Evolutionary conservation across 2,329 filamentous ascomycete species (phyloP), one percentile per base, ranked within the genome.

Genomic region (Leptodontidium sp.): DNA sequence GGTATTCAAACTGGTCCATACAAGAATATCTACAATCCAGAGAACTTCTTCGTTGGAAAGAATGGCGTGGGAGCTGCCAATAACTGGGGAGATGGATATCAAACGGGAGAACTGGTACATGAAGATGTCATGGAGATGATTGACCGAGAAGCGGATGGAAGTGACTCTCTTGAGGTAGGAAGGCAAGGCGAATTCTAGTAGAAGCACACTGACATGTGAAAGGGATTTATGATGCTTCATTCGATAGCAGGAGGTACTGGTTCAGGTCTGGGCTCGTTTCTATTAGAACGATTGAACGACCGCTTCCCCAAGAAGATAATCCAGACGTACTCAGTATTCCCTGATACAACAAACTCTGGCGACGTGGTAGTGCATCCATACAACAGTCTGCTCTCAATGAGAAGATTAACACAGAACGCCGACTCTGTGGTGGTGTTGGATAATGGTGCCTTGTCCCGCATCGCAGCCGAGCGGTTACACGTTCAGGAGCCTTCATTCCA

Each of bases 111-210:
- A 80, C 86, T 87, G 55, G 93, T 99, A 24, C 93, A 95, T 75
- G 96, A 99, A 80, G 96, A 99, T 79, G 93, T 99, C 66, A 93
- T 99, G 86, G 97, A 99, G 80, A 99, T 99, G 94, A 97, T 99
- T 77, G 96, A 99, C 79, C 91, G 96, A 70, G 96, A 99, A 80
- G 96, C 97, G 17, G 96, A 99, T 81, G 97, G 97, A 40, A 98
- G 95, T 79, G 96, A 99, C 81, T 98, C 94, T 64, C 86, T 99
- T 4, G 96, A 99, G 85, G 91, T 92, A 80, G 40, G 35, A 53
- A 12, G n/a, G 61, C 24, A 73, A 64, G 24, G 63, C 14, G 24
- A n/a, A n/a, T 35, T 47, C 11, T 6, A 6, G 6, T 24, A 52
- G n/a, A 12, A 29, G n/a, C 14, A 45, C 52, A 49, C 76, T 80